A percentile compares a stretch with the other conserved stretches of the same genome.
phyloP scores from a whole-genome alignment of 2,329 filamentous ascomycete species.

The Aspergillus carbonarius region DNA sequence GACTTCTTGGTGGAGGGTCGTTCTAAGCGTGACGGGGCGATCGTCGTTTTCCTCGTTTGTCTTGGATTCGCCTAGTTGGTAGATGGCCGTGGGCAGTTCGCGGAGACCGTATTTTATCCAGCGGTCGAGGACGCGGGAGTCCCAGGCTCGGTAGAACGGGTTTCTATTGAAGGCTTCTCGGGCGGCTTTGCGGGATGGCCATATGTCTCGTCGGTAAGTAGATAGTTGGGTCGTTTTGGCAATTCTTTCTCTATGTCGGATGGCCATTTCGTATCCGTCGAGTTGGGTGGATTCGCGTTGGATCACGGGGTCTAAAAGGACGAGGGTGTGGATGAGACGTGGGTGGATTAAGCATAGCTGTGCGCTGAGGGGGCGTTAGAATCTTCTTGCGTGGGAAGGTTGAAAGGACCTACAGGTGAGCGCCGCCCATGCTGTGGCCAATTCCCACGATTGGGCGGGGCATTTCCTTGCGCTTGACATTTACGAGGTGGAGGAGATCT shows the following conservation, averaged over 20 bases:
- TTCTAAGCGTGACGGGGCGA: conserved; percentile 66
- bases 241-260: conserved; percentile 26
- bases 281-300: conserved; percentile 48
- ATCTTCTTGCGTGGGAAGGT: not conserved
- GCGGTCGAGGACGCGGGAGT: conserved; percentile 71
- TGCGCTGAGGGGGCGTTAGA: conserved; percentile 36
- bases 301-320: conserved; percentile 85
- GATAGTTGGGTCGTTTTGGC: conserved; percentile 55
- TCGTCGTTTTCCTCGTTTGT: conserved; percentile 10
- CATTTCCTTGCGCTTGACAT: conserved; percentile 75
- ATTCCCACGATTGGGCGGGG: conserved; percentile 79
- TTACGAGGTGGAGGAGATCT: conserved; percentile 82
- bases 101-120: conserved; percentile 75
- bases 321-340: conserved; percentile 70
- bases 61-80: conserved; percentile 29
- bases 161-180: conserved; percentile 64
- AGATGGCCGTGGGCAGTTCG: conserved; percentile 62
- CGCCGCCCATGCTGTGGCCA: conserved; percentile 86
- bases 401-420: conserved; percentile 54
- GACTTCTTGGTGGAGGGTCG: conserved; percentile 85
- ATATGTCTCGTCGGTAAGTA: conserved; percentile 71
- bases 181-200: conserved; percentile 74
- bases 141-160: conserved; percentile 80
- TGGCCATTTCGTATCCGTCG: conserved; percentile 21
- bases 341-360: conserved; percentile 76